Percentiles rank a stretch among this genome's conserved stretches.
Evolutionary conservation across 345 rosid genomes (phyloP).

Genomic region (Citrus maxima): DNA sequence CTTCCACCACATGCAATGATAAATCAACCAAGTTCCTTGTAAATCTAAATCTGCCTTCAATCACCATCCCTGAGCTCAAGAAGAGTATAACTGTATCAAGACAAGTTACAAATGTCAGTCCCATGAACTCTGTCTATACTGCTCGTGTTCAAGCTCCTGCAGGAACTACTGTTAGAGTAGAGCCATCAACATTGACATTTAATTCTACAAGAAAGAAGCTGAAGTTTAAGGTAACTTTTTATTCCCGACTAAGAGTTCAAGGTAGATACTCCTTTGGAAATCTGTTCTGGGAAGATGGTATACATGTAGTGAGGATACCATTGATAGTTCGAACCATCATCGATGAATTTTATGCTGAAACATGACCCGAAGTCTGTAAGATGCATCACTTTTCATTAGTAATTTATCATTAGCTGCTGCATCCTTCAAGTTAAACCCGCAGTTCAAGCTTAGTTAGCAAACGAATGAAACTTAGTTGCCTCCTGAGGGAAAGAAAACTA

Average conservation of each 20-base stretch:
- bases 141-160: constrained; percentile 48
- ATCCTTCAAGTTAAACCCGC: constrained; percentile 1
- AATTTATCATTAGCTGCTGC: neutral
- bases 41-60: constrained; percentile 65
- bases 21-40: constrained; percentile 37
- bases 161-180: constrained; percentile 43
- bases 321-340: constrained; percentile 39
- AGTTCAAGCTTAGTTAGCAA: neutral
- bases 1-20: constrained; percentile 34
- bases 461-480: neutral
- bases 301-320: constrained; percentile 46
- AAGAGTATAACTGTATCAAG: constrained; percentile 42
- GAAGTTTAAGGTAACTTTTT: constrained; percentile 39
- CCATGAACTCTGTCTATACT: constrained; percentile 38
- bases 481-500: neutral
- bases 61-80: constrained; percentile 59
- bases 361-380: constrained; percentile 13
- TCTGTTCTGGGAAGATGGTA: constrained; percentile 47
- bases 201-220: constrained; percentile 37
- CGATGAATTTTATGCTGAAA: constrained; percentile 24
- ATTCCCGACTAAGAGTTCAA: constrained; percentile 35
- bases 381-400: neutral
- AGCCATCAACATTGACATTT: constrained; percentile 53
- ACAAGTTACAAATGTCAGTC: constrained; percentile 69
- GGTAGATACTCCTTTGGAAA: constrained; percentile 57